Conservation (phyloP, 495 filamentous ascomycete genomes). For the Penicillium roqueforti region DNA sequence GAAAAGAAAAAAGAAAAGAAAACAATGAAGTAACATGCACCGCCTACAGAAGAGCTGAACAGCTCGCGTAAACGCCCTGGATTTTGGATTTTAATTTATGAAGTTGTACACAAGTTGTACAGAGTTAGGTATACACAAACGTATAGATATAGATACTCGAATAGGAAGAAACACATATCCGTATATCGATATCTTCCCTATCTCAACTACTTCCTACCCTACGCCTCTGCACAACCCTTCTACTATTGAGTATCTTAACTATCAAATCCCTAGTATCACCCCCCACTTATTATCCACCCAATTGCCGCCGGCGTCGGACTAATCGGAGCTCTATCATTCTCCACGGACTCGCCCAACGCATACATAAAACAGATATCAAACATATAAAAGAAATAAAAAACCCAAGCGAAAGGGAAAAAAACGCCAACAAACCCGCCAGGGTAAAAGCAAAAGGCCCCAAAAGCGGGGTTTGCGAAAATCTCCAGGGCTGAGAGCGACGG, state of each 20-base stretch:
- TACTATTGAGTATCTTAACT: too few relatives aligned
- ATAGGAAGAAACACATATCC: too few relatives aligned
- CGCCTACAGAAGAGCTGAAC: too few relatives aligned
- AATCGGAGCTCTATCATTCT: neutral
- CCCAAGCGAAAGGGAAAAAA: neutral
- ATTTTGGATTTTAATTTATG: too few relatives aligned
- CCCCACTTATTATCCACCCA: neutral
- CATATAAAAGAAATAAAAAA: neutral
- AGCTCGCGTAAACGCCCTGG: constrained; percentile 4
- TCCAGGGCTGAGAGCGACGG: neutral
- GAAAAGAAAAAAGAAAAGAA: constrained; percentile 2
- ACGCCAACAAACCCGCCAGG: too few relatives aligned
- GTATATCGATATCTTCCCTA: too few relatives aligned
- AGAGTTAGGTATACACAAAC: too few relatives aligned
- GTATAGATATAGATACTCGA: too few relatives aligned
- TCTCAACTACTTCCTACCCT: too few relatives aligned
- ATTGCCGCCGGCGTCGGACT: neutral
- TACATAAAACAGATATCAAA: neutral
- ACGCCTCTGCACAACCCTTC: too few relatives aligned
- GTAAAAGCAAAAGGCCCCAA: neutral
- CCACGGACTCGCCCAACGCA: neutral
- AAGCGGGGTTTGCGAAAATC: constrained; percentile 7
- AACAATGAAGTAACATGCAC: neutral
- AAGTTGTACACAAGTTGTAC: too few relatives aligned
- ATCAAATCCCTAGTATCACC: neutral